Conservation (phyloP, 2,329 filamentous ascomycete genomes). For the Phialemoniopsis sp. region DNA sequence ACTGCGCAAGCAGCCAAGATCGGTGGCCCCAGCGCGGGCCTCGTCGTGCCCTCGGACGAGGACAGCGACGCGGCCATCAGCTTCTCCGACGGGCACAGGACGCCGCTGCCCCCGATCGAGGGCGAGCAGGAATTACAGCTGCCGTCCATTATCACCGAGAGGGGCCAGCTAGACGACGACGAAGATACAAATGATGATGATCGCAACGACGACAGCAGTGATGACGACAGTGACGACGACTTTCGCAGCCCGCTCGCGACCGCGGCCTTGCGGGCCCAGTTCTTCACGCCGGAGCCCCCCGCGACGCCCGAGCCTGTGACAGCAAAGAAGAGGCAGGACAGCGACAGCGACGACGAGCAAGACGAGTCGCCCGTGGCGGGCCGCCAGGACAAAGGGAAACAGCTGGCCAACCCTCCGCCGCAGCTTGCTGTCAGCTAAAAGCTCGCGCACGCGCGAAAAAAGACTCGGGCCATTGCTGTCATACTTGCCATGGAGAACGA, state of each 20-base stretch:
- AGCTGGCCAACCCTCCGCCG: too few relatives aligned
- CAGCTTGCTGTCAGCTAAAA: too few relatives aligned
- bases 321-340: too few relatives aligned
- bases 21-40: constrained; percentile 30
- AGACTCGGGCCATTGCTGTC: too few relatives aligned
- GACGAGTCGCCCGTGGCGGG: too few relatives aligned
- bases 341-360: too few relatives aligned
- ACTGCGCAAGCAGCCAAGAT: constrained; percentile 43
- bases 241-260: constrained; percentile 20
- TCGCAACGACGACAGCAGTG: constrained; percentile 15
- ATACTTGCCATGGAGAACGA: too few relatives aligned
- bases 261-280: constrained; percentile 24
- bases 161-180: constrained; percentile 18
- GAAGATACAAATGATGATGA: constrained; percentile 7
- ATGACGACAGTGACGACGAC: constrained; percentile 19
- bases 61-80: constrained; percentile 58
- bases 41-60: constrained; percentile 29
- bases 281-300: constrained; percentile 37
- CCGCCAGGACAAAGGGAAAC: too few relatives aligned
- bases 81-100: constrained; percentile 54
- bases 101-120: constrained; percentile 46
- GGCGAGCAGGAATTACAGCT: constrained; percentile 10
- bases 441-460: too few relatives aligned
- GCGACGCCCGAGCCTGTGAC: constrained; percentile 17
- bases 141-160: constrained; percentile 4